These are phyloP conservation scores for Aspergillus melleus DNA, from an alignment of 2,329 filamentous ascomycete genomes.

Conservation along the genomic window DNA sequence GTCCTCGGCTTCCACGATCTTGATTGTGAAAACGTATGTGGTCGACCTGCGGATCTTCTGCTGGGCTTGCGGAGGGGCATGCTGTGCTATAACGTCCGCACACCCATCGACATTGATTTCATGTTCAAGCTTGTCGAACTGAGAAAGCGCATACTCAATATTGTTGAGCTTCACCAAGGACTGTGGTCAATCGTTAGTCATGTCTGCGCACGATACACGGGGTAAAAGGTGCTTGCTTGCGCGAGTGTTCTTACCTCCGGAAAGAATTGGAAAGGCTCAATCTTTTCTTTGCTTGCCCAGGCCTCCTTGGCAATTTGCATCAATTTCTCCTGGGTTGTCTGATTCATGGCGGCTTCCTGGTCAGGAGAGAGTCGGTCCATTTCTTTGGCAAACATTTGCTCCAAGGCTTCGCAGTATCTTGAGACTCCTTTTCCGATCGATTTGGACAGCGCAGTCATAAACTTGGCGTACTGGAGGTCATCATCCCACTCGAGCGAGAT, in stretches of 20 bases:
- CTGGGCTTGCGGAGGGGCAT: conserved; percentile 68
- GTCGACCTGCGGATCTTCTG: conserved; percentile 66
- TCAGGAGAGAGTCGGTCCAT: conserved; percentile 91
- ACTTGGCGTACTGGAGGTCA: conserved; percentile 88
- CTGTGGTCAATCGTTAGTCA: conserved; percentile 50
- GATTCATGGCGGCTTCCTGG: conserved; percentile 74
- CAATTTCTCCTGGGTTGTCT: conserved; percentile 87
- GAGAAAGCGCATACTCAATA: conserved; percentile 88
- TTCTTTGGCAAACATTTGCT: conserved; percentile 80
- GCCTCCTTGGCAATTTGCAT: conserved; percentile 92
- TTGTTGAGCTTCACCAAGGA: conserved; percentile 98
- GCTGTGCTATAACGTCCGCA: conserved; percentile 74
- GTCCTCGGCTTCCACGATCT: conserved; percentile 96
- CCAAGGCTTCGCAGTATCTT: conserved; percentile 87
- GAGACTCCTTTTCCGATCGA: conserved; percentile 80
- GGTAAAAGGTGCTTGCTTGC: neutral
- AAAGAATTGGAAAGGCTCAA: conserved; percentile 96
- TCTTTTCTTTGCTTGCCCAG: conserved; percentile 86
- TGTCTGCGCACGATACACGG: neutral
- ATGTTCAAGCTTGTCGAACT: conserved; percentile 85
- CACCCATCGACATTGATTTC: conserved; percentile 90
- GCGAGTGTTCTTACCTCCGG: conserved; percentile 65
- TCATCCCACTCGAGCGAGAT: conserved; percentile 88
- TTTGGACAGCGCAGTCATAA: conserved; percentile 91
- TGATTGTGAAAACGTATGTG: conserved; percentile 98